Evolutionary conservation across 768 basidiomycete species (phyloP).

Genomic region (Gyrodon lividus): DNA sequence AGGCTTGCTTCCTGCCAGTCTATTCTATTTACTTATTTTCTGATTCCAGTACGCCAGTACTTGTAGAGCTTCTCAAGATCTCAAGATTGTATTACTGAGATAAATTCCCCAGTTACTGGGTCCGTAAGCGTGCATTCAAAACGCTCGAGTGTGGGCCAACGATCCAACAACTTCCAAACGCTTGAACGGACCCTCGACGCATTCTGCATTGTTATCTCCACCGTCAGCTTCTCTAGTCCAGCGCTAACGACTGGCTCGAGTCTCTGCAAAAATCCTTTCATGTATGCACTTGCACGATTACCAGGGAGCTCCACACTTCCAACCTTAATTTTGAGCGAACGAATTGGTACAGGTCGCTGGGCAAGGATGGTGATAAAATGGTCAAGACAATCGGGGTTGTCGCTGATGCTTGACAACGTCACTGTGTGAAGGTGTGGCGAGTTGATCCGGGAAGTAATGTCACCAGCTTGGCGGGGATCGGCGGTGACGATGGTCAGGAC

Average conservation of each 20-base stretch:
- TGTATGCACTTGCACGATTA: slow-evolving; percentile 1
- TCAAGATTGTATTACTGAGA: no score
- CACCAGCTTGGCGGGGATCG: slow-evolving; percentile 7
- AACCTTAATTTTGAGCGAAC: slow-evolving; percentile 7
- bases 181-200: slow-evolving; percentile 8
- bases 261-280: slow-evolving; percentile 1
- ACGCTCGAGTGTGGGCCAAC: slow-evolving; percentile 4
- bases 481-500: slow-evolving; percentile 6
- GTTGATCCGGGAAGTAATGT: slow-evolving; percentile 6
- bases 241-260: slow-evolving; percentile 6
- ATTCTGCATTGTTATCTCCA: slow-evolving; percentile 9
- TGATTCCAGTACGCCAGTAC: no score
- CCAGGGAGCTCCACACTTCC: background rate
- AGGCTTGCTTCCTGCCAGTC: no score
- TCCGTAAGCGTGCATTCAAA: no score
- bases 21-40: no score
- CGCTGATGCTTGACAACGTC: slow-evolving; percentile 3
- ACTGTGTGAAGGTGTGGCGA: slow-evolving; percentile 12
- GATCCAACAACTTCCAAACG: slow-evolving; percentile 9
- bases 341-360: slow-evolving; percentile 1
- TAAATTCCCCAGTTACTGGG: no score
- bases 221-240: slow-evolving; percentile 4
- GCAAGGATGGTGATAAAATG: slow-evolving; percentile 7
- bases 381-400: background rate
- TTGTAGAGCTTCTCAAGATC: no score